phyloP scores from a whole-genome alignment of 208 protist genomes.

The Crithidia brevicula region DNA sequence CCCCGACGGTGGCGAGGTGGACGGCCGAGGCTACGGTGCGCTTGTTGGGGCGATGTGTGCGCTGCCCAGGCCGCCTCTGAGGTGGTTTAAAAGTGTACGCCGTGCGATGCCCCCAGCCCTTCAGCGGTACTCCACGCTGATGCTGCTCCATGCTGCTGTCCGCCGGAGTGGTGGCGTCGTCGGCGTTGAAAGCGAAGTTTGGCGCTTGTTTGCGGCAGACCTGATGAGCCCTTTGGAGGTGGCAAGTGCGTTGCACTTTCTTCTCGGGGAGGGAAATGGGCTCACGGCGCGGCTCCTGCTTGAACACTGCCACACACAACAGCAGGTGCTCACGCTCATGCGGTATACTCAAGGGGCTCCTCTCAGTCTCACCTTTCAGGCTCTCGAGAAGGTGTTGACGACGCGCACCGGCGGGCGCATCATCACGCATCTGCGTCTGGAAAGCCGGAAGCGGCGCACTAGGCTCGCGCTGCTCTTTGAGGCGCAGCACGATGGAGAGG shows the following conservation, averaged over 20 bases:
- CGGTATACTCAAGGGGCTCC: constrained; percentile 36
- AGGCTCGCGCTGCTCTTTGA: constrained; percentile 15
- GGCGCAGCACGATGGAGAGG: not conserved
- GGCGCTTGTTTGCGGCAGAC: constrained; percentile 4
- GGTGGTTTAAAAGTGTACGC: constrained; percentile 5
- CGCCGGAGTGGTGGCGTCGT: constrained; percentile 8
- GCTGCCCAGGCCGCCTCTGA: constrained; percentile 18
- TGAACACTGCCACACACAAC: constrained; percentile 36
- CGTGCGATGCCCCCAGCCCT: constrained; percentile 24
- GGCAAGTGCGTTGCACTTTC: constrained; percentile 45
- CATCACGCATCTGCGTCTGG: constrained; percentile 30
- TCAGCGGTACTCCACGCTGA: constrained; percentile 26
- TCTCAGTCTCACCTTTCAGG: constrained; percentile 22
- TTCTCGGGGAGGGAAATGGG: constrained; percentile 35
- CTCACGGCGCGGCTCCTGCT: constrained; percentile 48
- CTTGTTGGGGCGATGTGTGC: constrained; percentile 23
- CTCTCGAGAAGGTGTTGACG: constrained; percentile 12
- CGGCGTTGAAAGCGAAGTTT: not conserved
- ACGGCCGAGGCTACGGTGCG: constrained; percentile 16
- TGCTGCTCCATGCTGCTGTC: constrained; percentile 19
- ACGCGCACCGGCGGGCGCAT: constrained; percentile 16
- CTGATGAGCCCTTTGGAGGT: constrained; percentile 35
- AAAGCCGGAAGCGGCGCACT: not conserved
- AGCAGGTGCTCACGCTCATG: constrained; percentile 50
- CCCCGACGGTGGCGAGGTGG: not conserved